phyloP scores from a whole-genome alignment of 1,284 basidiomycete genomes.

The Agroathelia rolfsii region DNA sequence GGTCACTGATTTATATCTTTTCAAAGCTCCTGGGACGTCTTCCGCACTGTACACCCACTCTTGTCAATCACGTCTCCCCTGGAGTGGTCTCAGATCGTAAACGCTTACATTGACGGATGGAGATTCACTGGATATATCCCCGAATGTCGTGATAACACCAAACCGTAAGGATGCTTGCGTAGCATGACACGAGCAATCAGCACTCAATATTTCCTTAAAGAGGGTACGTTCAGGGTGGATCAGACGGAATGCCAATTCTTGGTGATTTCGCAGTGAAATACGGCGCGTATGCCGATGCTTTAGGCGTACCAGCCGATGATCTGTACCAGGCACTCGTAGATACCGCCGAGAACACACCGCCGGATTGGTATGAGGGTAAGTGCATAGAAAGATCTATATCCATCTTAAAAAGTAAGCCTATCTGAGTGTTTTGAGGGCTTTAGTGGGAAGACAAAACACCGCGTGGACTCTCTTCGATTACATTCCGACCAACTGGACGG shows the following conservation, averaged over 20 bases:
- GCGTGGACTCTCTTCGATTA: conserved; percentile 40
- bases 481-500: conserved; percentile 36
- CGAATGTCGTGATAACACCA: conserved; percentile 38
- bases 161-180: conserved; percentile 30
- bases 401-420: no score
- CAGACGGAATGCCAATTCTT: conserved; percentile 39
- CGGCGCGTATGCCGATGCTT: conserved; percentile 21
- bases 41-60: conserved; percentile 37
- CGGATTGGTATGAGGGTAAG: conserved; percentile 35
- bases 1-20: not conserved
- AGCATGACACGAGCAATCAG: no score
- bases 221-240: conserved; percentile 39
- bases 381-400: no score
- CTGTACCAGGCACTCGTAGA: conserved; percentile 38
- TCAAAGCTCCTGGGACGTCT: conserved; percentile 40
- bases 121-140: conserved; percentile 36
- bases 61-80: conserved; percentile 31
- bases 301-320: conserved; percentile 34
- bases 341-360: conserved; percentile 40
- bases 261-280: conserved; percentile 43
- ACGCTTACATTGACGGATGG: conserved; percentile 41
- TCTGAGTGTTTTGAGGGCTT: no score
- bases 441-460: conserved; percentile 39
- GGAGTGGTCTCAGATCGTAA: conserved; percentile 37
- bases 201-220: conserved; percentile 15